These are phyloP conservation scores for Aspergillus latus DNA, from an alignment of 2,329 filamentous ascomycete species.

Conservation along the genomic window DNA sequence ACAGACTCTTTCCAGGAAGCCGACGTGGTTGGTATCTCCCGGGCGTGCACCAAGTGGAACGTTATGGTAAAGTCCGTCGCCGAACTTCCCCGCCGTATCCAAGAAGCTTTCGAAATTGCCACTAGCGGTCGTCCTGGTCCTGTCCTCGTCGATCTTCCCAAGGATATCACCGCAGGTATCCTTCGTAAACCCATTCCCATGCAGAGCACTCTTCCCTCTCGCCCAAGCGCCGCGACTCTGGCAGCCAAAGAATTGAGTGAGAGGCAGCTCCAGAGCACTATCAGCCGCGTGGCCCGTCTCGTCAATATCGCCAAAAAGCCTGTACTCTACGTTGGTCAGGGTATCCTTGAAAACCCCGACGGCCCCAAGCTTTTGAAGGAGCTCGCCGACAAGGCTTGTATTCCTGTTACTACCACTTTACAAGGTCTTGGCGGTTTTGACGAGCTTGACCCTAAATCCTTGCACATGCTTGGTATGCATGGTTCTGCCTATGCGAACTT, in stretches of 20 bases:
- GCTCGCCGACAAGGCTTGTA: constrained; percentile 81
- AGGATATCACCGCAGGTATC: constrained; percentile 88
- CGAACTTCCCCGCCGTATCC: constrained; percentile 89
- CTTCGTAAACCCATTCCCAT: constrained; percentile 82
- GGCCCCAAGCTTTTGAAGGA: constrained; percentile 78
- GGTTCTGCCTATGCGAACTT: constrained; percentile 96
- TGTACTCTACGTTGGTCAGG: constrained; percentile 91
- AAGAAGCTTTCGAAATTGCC: constrained; percentile 97
- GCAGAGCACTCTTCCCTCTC: constrained; percentile 68
- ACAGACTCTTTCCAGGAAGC: constrained; percentile 97
- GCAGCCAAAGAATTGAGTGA: constrained; percentile 72
- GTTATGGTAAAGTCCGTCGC: constrained; percentile 96
- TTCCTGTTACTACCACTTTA: constrained; percentile 93
- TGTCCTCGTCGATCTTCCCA: constrained; percentile 92
- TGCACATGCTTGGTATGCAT: constrained; percentile 99
- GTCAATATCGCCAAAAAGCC: constrained; percentile 91
- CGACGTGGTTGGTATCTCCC: constrained; percentile 88
- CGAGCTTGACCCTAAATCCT: constrained; percentile 87
- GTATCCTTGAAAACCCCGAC: constrained; percentile 75
- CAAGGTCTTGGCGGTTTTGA: constrained; percentile 91
- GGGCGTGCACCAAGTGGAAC: constrained; percentile 98
- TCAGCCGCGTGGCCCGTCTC: constrained; percentile 74
- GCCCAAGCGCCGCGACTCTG: constrained; percentile 82
- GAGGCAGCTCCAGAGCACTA: constrained; percentile 70
- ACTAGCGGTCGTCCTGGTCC: constrained; percentile 91